These are phyloP conservation scores for Aspergillaceae sp. DNA, from an alignment of 2,329 filamentous ascomycete genomes.

Conservation along the genomic window DNA sequence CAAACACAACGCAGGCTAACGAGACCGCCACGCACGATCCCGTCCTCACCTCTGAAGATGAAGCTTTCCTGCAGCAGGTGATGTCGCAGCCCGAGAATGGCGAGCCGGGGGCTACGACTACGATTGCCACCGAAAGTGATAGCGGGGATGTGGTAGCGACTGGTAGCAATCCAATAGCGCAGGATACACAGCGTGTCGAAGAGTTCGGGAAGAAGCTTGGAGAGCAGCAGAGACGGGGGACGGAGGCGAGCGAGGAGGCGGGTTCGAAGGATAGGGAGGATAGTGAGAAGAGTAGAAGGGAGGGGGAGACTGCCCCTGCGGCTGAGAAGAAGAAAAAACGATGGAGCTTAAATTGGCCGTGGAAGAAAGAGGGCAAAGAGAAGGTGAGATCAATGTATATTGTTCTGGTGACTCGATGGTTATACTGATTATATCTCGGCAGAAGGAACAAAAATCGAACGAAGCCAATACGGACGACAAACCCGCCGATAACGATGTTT, in stretches of 20 bases:
- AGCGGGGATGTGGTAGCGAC: not conserved
- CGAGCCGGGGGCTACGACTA: not conserved
- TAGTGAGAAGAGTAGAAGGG: not conserved
- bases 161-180: not conserved
- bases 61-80: conserved; percentile 1
- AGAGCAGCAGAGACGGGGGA: not conserved
- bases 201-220: not conserved
- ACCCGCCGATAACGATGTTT: not conserved
- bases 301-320: not conserved
- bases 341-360: not conserved
- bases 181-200: not conserved
- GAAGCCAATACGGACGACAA: not conserved
- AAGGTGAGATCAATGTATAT: not conserved
- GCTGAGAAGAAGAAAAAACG: not conserved
- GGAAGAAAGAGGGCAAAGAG: not conserved
- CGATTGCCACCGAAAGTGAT: too few species aligned
- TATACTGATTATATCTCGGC: not conserved
- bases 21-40: not conserved
- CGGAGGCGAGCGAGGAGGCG: not conserved
- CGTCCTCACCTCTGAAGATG: not conserved
- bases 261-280: too few species aligned
- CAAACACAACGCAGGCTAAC: not conserved
- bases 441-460: not conserved
- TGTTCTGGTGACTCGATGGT: too few species aligned
- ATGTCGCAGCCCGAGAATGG: not conserved